Conservation (phyloP, 2,329 filamentous ascomycete genomes). For the Fusarium sp. region DNA sequence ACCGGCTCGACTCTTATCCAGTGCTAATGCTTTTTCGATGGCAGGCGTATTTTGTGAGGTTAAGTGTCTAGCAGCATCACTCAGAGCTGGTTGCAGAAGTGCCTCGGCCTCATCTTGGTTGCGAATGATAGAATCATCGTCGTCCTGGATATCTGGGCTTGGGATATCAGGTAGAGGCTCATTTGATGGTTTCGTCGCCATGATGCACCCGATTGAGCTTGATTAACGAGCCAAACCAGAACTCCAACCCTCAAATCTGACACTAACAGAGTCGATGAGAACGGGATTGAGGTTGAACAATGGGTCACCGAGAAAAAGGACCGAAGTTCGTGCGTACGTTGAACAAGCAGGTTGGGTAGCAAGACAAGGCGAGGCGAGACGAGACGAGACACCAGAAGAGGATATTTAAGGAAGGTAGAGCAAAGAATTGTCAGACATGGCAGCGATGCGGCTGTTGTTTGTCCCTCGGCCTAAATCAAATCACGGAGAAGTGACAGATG, state of each 20-base stretch:
- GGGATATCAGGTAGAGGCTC: constrained; percentile 8
- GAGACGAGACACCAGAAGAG: constrained; percentile 1
- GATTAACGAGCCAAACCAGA: neutral
- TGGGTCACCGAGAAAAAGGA: constrained; percentile 3
- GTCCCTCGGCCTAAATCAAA: constrained; percentile 23
- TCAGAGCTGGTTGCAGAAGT: constrained; percentile 69
- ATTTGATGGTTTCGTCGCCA: constrained; percentile 17
- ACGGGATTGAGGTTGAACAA: neutral
- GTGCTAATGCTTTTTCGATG: constrained; percentile 66
- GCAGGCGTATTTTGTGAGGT: constrained; percentile 66
- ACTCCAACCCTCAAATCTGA: neutral
- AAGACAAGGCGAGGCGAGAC: neutral
- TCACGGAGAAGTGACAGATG: neutral
- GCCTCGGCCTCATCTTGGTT: constrained; percentile 69
- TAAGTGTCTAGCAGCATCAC: constrained; percentile 65
- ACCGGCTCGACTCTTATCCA: constrained; percentile 55
- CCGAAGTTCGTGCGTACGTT: constrained; percentile 11
- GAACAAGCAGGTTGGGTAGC: neutral
- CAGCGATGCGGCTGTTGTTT: constrained; percentile 6
- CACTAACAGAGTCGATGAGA: neutral
- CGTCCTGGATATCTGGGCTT: constrained; percentile 22
- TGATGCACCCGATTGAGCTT: constrained; percentile 7
- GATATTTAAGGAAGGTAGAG: constrained; percentile 22
- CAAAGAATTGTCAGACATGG: constrained; percentile 23
- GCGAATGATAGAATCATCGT: constrained; percentile 43